Conservation (phyloP, 176 grass and related monocot genomes). For the Luzula sylvatica region DNA sequence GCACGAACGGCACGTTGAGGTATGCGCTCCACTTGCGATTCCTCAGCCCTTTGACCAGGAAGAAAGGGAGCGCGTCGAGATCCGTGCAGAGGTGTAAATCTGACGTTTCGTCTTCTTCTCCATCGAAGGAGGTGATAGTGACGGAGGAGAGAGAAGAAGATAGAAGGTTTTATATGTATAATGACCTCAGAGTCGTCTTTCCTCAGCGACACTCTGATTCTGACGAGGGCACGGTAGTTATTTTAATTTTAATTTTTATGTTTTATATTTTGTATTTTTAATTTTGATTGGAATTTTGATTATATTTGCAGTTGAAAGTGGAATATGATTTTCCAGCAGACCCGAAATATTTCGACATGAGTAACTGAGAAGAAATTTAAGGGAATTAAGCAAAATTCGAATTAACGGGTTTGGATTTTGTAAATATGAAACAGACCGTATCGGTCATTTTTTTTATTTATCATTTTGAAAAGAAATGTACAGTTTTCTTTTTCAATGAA, state of each 20-base stretch:
- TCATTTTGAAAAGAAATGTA: constrained; percentile 34
- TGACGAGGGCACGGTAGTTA: constrained; percentile 85
- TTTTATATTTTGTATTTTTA: background rate
- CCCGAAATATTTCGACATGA: constrained; percentile 94
- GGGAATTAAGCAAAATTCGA: constrained; percentile 17
- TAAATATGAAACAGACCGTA: constrained; percentile 45
- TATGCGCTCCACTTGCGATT: constrained; percentile 96
- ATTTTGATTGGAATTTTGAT: background rate
- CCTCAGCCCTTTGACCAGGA: constrained; percentile 41
- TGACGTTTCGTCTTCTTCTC: constrained; percentile 33
- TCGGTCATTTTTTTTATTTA: constrained; percentile 18
- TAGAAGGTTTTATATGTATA: constrained; percentile 83
- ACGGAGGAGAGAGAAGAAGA: constrained; percentile 11
- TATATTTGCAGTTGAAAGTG: constrained; percentile 44
- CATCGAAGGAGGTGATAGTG: background rate
- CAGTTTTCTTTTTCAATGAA: constrained; percentile 30
- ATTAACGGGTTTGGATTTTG: constrained; percentile 23
- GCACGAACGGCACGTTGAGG: constrained; percentile 35
- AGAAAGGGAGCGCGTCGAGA: constrained; percentile 34
- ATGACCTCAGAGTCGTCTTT: constrained; percentile 93
- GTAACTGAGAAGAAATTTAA: constrained; percentile 48
- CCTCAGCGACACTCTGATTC: constrained; percentile 88
- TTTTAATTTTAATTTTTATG: background rate
- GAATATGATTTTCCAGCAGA: constrained; percentile 85
- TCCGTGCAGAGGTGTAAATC: constrained; percentile 52